These are phyloP conservation scores for Bacidia rubella DNA, from an alignment of 495 filamentous ascomycete species.

Conservation along the genomic window DNA sequence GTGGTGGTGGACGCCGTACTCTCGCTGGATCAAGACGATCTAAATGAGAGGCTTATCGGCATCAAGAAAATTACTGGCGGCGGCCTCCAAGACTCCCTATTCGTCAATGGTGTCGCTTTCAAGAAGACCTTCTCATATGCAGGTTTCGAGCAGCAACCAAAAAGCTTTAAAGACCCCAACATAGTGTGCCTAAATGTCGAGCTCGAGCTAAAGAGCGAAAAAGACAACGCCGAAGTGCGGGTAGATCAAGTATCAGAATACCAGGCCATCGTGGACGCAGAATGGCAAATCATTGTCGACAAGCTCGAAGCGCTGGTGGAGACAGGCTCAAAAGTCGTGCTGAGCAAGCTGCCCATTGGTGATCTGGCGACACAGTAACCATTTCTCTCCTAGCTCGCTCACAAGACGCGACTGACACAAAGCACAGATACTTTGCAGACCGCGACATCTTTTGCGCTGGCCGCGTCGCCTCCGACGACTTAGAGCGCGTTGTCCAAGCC, in stretches of 20 bases:
- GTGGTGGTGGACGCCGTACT: slow-evolving; percentile 97
- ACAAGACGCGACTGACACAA: slow-evolving; percentile 9
- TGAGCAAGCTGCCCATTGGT: slow-evolving; percentile 94
- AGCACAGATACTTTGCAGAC: slow-evolving; percentile 72
- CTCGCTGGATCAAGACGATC: slow-evolving; percentile 90
- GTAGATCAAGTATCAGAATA: slow-evolving; percentile 98
- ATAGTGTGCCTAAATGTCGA: slow-evolving; percentile 97
- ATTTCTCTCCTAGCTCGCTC: slow-evolving; percentile 5
- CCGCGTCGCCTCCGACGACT: slow-evolving; percentile 80
- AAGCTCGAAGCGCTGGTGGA: slow-evolving; percentile 89
- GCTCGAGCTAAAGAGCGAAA: slow-evolving; percentile 93
- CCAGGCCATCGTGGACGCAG: slow-evolving; percentile 96
- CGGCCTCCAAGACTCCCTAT: slow-evolving; percentile 90
- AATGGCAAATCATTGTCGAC: slow-evolving; percentile 99
- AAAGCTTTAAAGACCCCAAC: slow-evolving; percentile 82
- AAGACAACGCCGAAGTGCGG: slow-evolving; percentile 96
- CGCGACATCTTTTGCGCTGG: slow-evolving; percentile 97
- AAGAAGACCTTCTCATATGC: slow-evolving; percentile 99
- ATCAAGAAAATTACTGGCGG: slow-evolving; percentile 96
- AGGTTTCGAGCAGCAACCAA: slow-evolving; percentile 97
- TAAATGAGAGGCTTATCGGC: slow-evolving; percentile 96
- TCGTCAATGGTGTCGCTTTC: slow-evolving; percentile 96
- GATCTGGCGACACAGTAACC: slow-evolving; percentile 88
- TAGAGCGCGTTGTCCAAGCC: slow-evolving; percentile 91
- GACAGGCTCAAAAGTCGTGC: slow-evolving; percentile 89